These are phyloP conservation scores for Leucaena leucocephala DNA, from an alignment of 306 rosid species.

Conservation along the genomic window DNA sequence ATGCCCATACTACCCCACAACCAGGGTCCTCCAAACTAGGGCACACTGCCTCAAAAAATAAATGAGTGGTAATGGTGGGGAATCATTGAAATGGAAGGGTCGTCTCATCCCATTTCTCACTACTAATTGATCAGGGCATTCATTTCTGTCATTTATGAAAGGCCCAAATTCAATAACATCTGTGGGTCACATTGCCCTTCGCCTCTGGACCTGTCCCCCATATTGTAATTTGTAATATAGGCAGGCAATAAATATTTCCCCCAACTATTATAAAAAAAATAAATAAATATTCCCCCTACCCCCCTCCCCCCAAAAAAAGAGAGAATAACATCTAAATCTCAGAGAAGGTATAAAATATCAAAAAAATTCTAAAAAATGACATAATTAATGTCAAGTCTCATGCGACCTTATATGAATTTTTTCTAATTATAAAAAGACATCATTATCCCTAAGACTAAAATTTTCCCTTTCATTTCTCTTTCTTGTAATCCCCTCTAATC, in stretches of 20 bases:
- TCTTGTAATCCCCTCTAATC: too few species aligned
- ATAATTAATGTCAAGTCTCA: too few species aligned
- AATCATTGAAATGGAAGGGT: background rate
- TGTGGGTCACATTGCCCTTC: slow-evolving; percentile 44
- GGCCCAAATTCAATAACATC: slow-evolving; percentile 27
- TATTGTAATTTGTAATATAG: background rate
- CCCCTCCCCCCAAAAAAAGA: too few species aligned
- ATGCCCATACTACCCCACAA: background rate
- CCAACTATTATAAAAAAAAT: too few species aligned
- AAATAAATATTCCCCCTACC: too few species aligned
- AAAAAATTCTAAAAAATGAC: too few species aligned
- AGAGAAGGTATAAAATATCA: too few species aligned
- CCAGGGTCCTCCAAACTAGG: slow-evolving; percentile 17
- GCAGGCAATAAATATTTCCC: background rate
- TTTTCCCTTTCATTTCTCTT: too few species aligned
- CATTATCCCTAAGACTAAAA: too few species aligned
- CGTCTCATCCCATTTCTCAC: slow-evolving; percentile 6
- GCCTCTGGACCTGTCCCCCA: background rate
- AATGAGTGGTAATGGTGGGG: background rate
- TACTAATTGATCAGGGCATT: slow-evolving; percentile 1
- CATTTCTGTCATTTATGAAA: slow-evolving; percentile 33
- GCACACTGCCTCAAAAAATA: background rate
- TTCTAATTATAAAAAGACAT: too few species aligned
- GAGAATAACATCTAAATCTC: too few species aligned
- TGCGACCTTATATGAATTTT: too few species aligned